Conservation (phyloP, 352 stramenopile species). For the Ophiocytium majus region DNA sequence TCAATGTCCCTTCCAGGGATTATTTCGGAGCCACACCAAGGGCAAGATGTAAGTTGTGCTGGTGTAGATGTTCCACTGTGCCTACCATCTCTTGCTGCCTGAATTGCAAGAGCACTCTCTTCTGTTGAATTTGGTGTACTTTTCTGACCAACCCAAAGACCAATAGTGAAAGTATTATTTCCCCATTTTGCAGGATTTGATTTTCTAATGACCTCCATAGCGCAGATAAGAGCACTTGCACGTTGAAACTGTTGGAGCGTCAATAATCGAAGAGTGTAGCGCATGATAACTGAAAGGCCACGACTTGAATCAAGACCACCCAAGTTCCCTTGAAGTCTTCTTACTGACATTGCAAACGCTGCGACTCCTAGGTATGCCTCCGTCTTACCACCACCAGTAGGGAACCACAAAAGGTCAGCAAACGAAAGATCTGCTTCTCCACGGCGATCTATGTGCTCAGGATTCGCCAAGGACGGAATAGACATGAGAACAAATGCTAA, state of each 20-base stretch:
- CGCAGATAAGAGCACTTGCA: background rate
- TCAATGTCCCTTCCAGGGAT: background rate
- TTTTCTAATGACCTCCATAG: background rate
- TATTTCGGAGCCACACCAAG: background rate
- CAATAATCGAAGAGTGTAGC: background rate
- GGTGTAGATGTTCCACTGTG: background rate
- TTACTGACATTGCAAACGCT: background rate
- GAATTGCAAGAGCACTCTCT: background rate
- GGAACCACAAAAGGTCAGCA: background rate
- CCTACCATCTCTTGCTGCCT: background rate
- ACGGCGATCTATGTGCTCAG: background rate
- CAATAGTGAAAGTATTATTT: background rate
- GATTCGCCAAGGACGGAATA: background rate
- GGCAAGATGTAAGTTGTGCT: background rate
- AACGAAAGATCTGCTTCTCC: too few species aligned
- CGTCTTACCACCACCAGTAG: slow-evolving; percentile 9
- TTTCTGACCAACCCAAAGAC: background rate
- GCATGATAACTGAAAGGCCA: background rate
- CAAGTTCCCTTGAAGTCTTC: background rate
- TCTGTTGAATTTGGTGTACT: background rate
- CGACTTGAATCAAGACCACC: background rate
- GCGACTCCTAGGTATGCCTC: background rate
- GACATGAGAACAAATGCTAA: background rate
- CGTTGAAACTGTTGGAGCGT: background rate
- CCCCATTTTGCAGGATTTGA: background rate